Base-by-base conservation (phyloP, 805 yeast genomes). In the Wickerhamomyces strasburgensis region DNA sequence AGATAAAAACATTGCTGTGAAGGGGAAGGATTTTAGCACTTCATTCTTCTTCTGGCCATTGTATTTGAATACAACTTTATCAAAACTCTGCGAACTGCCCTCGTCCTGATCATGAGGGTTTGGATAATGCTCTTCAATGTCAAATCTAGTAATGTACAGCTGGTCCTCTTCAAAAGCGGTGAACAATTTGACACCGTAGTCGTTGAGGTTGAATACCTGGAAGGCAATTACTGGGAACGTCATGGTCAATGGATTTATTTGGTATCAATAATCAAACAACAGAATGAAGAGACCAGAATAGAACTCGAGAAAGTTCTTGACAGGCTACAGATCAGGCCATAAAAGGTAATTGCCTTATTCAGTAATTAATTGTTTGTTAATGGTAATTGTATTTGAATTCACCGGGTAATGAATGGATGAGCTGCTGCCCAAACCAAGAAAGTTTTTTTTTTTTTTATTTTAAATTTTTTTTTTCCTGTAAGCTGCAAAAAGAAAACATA, bases 191-290 rank as follows among this genome's bases (percentile, higher is more conserved):
- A 46, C 49, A 17, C 43, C 51, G 33, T 49, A 51, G 36, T 51
- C 56, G 37, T 51, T 51, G 14, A 51, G 39, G 29, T 50, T 50
- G 40, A 44, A 43, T 17, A 50, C 42, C 37, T 45, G 52, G 42
- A 50, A 50, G 2, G 47, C 53, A 10, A 45, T 25, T 11, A 47
- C 42, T 5, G 47, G 45, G 34, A 37, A 47, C 1, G 47, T 16
- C 52, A 46, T 46, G 14, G 26, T 19, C n/a, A n/a, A n/a, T 6
- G n/a, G n/a, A n/a, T n/a, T n/a, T n/a, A n/a, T n/a, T n/a, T n/a
- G n/a, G n/a, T n/a, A n/a, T n/a, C n/a, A n/a, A n/a, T n/a, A n/a
- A n/a, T n/a, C n/a, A n/a, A n/a, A n/a, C n/a, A n/a, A n/a, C n/a
- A n/a, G n/a, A n/a, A 31, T n/a, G 7, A 16, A 27, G 7, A n/a